Evolutionary conservation across 306 rosid genomes (phyloP), one percentile per base, ranked within the genome.

Genomic region (Lablab purpureus): DNA sequence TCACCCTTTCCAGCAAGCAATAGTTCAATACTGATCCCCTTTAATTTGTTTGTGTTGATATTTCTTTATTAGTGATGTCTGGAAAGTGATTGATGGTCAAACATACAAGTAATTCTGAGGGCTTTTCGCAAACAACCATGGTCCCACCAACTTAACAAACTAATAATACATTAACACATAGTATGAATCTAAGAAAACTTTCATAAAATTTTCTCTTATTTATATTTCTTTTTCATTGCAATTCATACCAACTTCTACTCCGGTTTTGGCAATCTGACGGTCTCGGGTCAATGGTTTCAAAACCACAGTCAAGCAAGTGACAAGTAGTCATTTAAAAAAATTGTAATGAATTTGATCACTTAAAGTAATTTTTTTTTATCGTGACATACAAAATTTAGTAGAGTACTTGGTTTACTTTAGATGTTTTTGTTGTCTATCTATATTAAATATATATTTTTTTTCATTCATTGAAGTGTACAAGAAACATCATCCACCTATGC

Each of bases 401-500:
- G 15, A 11, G 45, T 9, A 10, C 13, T 43, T 43, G 15, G 49
- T 43, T 43, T 43, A n/a, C n/a, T n/a, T n/a, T n/a, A n/a, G n/a
- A n/a, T n/a, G n/a, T n/a, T n/a, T n/a, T n/a, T 59, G 28, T 12
- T 54, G 12, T 15, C 30, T n/a, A n/a, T n/a, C 4, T 37, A 37
- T 36, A 54, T 12, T 72, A 17, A 52, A 12, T 73, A 0, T 71
- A 18, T 43, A 13, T 49, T 40, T 2, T 46, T 7, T 23, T 5
- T 43, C 7, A n/a, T 37, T 36, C 14, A 21, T 77, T 76, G 73
- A 14, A 95, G 99, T 95, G 85, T 95, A 95, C 94, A 95, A 91
- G 59, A 95, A 95, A 23, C 99, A 95, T 27, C 89, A 95, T 21
- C 99, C 99, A 6, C 99, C 99, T 49, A 83, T 9, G 87, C 74